These are phyloP conservation scores for Coprinopsis marcescibilis DNA, from an alignment of 768 basidiomycete species.

Conservation along the genomic window DNA sequence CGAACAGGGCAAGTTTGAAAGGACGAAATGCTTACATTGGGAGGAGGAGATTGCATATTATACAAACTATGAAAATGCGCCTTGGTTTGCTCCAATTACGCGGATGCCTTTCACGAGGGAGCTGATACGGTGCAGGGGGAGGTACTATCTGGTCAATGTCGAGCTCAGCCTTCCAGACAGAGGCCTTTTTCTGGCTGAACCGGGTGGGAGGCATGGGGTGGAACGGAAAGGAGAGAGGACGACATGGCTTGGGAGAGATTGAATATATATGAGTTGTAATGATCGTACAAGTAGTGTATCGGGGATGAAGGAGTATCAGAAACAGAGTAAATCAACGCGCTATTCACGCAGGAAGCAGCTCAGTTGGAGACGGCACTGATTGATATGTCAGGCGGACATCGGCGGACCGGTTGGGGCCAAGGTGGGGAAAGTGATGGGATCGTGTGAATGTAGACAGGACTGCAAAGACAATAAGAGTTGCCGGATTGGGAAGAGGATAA, in stretches of 20 bases:
- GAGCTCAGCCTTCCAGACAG: not conserved
- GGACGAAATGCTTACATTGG: not conserved
- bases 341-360: no score
- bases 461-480: constrained; percentile 37
- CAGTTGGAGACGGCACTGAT: no score
- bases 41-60: not conserved
- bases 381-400: not conserved
- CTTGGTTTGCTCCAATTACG: not conserved
- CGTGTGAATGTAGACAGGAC: no score
- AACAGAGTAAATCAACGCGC: no score
- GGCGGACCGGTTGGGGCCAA: not conserved
- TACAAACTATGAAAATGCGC: not conserved
- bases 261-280: no score
- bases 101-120: not conserved
- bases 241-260: not conserved
- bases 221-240: not conserved
- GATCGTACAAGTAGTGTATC: no score
- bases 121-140: not conserved
- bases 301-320: no score
- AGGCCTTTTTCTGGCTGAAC: not conserved
- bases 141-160: not conserved
- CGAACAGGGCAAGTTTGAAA: not conserved
- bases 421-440: not conserved
- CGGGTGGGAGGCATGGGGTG: not conserved
- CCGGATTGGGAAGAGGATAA: constrained; percentile 26